Base-by-base conservation (phyloP, 768 basidiomycete genomes). In the Gelatoporia subvermispora region DNA sequence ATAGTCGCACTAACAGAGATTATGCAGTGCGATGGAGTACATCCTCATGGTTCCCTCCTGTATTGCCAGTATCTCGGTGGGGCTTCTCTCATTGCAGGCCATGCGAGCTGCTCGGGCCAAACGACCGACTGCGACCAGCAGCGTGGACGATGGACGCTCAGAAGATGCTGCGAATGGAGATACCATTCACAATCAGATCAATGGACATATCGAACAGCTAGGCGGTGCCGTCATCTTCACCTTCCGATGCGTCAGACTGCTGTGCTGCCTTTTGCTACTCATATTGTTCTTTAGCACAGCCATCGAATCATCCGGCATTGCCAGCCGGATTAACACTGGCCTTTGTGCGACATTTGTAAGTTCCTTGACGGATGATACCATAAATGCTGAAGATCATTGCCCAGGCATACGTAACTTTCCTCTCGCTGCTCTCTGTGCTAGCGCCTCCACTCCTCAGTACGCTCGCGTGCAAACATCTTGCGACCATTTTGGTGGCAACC, bases 171-270 rank as follows among this genome's bases (percentile, higher is more conserved):
- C n/a, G n/a, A n/a, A n/a, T n/a, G n/a, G n/a, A n/a, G n/a, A n/a
- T n/a, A n/a, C n/a, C 22, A 4, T 21, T 36, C 9, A 48, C 54
- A 3, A 35, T 47, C 13, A 36, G 49, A 45, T 40, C 47, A 8
- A 49, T 56, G 24, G 76, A 78, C 54, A 59, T 79, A 24, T 43
- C 57, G 16, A 54, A 61, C 72, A 75, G 45, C 76, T 79, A 4
- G 81, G 81, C 10, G 81, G 81, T 9, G 51, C 60, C 4, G 61
- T 63, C 15, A 73, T 78, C 21, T 81, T 78, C 60, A 57, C 59
- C 15, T 74, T 72, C 63, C 76, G 75, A 52, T 43, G 78, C 28
- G 54, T 67, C 1, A 70, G 82, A 21, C 63, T 80, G 4, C 45
- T 76, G 2, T 70, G 71, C 24, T 72, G 73, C 41, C 62, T 74